Base-by-base conservation (phyloP, 345 rosid species). In the Corchorus capsularis region DNA sequence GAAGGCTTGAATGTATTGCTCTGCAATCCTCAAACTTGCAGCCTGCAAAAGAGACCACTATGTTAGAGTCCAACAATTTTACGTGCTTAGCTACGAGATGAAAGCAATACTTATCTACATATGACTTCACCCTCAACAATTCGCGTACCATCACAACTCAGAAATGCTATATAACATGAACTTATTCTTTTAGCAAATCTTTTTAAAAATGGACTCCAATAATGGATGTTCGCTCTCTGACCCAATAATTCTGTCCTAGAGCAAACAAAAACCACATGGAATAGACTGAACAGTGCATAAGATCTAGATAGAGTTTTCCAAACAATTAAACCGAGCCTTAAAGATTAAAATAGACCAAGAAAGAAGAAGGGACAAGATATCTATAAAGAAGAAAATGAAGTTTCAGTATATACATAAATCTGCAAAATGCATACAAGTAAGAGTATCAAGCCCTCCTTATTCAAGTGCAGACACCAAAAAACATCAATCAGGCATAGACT, bases 11-110 rank as follows among this genome's bases (percentile, higher is more conserved):
- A 93, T 75, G 74, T 96, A 96, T 72, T 91, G 96, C 77, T 92
- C 97, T 13, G 98, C 97, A 75, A 92, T 74, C 83, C 86, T 96
- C 83, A 92, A 80, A 82, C 96, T 89, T 22, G 97, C 98, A 22
- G 98, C 97, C 98, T 96, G 93, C 77, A 82, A 68, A 68, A 55
- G 47, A 60, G 57, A 78, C 34, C 75, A 75, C 7, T 50, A 71
- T 35, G 27, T 22, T 76, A 54, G 49, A 71, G 71, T 60, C 20
- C 56, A 39, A 39, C 46, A 34, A 11, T 72, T 27, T 22, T 20
- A 49, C n/a, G n/a, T n/a, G n/a, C 71, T 41, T 55, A 35, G 12
- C 3, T 69, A 77, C 53, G 64, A 78, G n/a, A 70, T 43, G 59
- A 56, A 15, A 63, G 2, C 8, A 5, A 19, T 20, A 63, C 35